These are phyloP conservation scores for Brasenia schreberi DNA, from an alignment of 164 flowering plant species.

Conservation along the genomic window DNA sequence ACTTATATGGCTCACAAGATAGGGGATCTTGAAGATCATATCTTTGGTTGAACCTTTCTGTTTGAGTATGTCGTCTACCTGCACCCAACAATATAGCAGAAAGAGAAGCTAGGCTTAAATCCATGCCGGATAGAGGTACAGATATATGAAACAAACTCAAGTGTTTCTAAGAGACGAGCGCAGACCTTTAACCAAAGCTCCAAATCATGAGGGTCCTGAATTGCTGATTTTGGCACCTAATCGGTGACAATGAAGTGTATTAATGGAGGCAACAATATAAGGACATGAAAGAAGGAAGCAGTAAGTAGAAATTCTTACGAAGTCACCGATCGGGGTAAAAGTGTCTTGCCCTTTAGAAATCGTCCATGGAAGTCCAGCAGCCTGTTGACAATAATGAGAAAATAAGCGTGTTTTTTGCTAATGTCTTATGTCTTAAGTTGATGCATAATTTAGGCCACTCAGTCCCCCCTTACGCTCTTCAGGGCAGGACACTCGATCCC, in stretches of 20 bases:
- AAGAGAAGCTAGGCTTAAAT: neutral
- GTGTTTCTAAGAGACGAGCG: neutral
- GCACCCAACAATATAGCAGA: neutral
- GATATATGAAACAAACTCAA: neutral
- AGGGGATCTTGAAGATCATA: conserved; percentile 92
- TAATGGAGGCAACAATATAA: neutral
- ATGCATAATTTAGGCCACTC: too few species aligned
- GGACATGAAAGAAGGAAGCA: neutral
- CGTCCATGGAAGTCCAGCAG: conserved; percentile 99
- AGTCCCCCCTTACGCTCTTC: too few species aligned
- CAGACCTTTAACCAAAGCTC: conserved; percentile 87
- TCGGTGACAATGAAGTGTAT: conserved; percentile 1
- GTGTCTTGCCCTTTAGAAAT: conserved; percentile 96
- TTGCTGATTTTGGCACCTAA: conserved; percentile 56
- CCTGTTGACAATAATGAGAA: conserved; percentile 18
- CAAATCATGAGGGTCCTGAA: conserved; percentile 77
- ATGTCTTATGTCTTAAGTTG: too few species aligned
- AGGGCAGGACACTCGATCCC: too few species aligned
- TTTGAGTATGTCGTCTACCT: conserved; percentile 83
- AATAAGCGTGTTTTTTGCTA: too few species aligned
- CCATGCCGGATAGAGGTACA: neutral
- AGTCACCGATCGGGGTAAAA: conserved; percentile 84
- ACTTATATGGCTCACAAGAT: conserved; percentile 88
- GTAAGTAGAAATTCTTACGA: conserved; percentile 37
- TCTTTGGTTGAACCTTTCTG: conserved; percentile 87